Base-by-base conservation (phyloP, 2,329 filamentous ascomycete species). In the Zymoseptoria pseudotritici region DNA sequence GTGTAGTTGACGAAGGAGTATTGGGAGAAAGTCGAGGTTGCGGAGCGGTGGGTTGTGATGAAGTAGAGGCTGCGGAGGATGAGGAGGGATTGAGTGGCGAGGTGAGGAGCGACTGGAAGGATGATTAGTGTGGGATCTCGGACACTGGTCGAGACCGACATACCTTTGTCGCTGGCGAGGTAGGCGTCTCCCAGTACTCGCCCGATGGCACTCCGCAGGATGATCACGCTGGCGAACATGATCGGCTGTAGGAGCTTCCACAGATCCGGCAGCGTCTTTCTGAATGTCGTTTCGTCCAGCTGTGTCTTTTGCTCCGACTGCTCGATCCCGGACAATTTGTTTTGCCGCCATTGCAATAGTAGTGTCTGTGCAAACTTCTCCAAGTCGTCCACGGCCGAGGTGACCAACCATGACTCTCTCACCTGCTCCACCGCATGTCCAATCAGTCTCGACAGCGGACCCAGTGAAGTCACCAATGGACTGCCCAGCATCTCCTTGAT, bases 1-100 rank as follows among this genome's bases (percentile, higher is more conserved):
- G 89, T 86, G 21, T 95, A 81, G 68, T 91, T 91, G 24, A 90
- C 87, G 70, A 96, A 96, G 1, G 83, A 86, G 73, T 96, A 93
- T 60, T 90, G 88, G 57, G 92, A 90, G 68, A 95, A 96, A 1
- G 85, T 82, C 13, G 36, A 46, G 62, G 83, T 84, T 58, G 87
- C 86, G 20, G 88, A 87, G 58, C 89, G 82, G 49, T 89, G 83
- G 13, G 86, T 86, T 0, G 90, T 90, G 63, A 96, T 85, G 72
- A 96, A 96, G 74, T 86, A 90, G 20, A 95, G 77, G 68, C 90
- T 88, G 26, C 90, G 86, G 10, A 96, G 82, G 11, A 84, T 85
- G 62, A 88, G 85, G 17, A 96, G 80, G 1, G 86, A 84, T 71
- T 89, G 89, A 53, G 84, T 78, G 5, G 90, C 89, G 17, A 94